These are phyloP conservation scores for Acacia pycnantha DNA, from an alignment of 331 rosid genomes.

Conservation along the genomic window DNA sequence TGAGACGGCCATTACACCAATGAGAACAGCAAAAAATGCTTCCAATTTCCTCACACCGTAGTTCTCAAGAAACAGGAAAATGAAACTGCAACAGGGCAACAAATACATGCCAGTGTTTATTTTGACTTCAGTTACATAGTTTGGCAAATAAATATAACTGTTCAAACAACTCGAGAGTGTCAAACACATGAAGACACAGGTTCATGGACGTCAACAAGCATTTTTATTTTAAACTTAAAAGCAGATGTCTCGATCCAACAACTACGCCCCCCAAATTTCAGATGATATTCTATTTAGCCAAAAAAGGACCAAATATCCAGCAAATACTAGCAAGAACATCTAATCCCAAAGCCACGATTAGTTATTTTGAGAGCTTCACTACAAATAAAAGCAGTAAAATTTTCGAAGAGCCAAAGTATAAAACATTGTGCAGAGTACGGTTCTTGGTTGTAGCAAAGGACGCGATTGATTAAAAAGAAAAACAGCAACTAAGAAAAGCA, in stretches of 20 bases:
- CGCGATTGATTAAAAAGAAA: not conserved
- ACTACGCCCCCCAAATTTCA: not conserved
- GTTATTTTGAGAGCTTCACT: not conserved
- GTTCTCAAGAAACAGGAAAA: conserved; percentile 90
- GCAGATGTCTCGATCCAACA: not conserved
- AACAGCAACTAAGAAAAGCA: not conserved
- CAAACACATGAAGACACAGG: not conserved
- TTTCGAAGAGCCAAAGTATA: not conserved
- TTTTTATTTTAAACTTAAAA: not conserved
- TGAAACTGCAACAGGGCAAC: conserved; percentile 60
- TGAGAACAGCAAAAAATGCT: conserved; percentile 88
- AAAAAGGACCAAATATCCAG: not conserved
- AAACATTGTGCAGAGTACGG: not conserved
- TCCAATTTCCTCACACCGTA: conserved; percentile 97
- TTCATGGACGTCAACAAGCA: not conserved
- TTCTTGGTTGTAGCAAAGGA: not conserved
- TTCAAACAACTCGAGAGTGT: not conserved
- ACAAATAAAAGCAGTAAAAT: not conserved
- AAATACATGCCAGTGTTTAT: conserved; percentile 6
- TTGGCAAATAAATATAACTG: not conserved
- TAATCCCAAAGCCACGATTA: not conserved
- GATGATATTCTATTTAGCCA: not conserved
- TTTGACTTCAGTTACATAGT: not conserved
- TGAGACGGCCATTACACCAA: conserved; percentile 81
- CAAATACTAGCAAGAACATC: not conserved